Percentiles rank a stretch among this genome's conserved stretches.
Evolutionary conservation across 768 basidiomycete genomes (phyloP).

Genomic region (Amyloporia xantha): DNA sequence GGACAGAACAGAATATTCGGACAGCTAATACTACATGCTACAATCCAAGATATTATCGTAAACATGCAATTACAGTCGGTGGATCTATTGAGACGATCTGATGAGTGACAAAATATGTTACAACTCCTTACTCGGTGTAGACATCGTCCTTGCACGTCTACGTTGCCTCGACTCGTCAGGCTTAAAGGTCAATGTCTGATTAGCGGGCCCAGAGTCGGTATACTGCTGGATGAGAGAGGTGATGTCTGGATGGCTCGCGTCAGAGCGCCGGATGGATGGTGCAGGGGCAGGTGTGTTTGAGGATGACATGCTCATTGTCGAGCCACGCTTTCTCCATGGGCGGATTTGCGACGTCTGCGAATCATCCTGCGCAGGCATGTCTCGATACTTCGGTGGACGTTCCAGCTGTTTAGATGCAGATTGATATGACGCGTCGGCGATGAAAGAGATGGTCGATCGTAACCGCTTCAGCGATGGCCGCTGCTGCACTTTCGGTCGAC

Average conservation of each 20-base stretch:
- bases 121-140: not conserved
- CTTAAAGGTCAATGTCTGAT: slow-evolving; percentile 45
- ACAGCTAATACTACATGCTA: not conserved
- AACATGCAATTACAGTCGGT: too few relatives aligned
- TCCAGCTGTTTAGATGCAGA: slow-evolving; percentile 10
- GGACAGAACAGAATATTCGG: not conserved
- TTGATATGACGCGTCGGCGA: slow-evolving; percentile 14
- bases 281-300: slow-evolving; percentile 34
- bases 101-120: not conserved
- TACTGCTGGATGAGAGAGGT: slow-evolving; percentile 54
- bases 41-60: not conserved
- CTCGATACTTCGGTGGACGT: not conserved
- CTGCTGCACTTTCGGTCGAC: slow-evolving; percentile 1
- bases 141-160: slow-evolving; percentile 1
- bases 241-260: slow-evolving; percentile 51
- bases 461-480: slow-evolving; percentile 11
- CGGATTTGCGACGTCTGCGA: slow-evolving; percentile 3
- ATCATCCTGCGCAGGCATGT: slow-evolving; percentile 4
- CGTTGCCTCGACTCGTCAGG: slow-evolving; percentile 14
- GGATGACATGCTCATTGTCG: slow-evolving; percentile 29
- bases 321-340: slow-evolving; percentile 9
- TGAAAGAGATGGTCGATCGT: slow-evolving; percentile 17
- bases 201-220: slow-evolving; percentile 51
- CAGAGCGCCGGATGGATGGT: slow-evolving; percentile 41
- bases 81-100: not conserved